phyloP scores from a whole-genome alignment of 2,329 filamentous ascomycete species.

The Colletotrichum brevisporum region DNA sequence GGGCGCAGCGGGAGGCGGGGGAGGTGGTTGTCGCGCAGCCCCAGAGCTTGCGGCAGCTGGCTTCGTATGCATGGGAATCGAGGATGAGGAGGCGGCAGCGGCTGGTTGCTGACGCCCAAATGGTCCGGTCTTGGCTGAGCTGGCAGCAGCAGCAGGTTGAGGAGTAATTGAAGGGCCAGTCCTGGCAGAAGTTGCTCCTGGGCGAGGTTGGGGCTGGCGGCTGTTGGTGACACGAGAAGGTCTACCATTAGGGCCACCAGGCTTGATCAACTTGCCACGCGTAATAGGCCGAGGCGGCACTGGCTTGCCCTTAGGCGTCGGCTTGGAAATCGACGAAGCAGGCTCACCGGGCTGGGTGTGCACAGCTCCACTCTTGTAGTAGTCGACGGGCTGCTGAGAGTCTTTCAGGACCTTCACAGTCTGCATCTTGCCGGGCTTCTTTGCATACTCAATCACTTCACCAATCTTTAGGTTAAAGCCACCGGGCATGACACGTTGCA shows the following conservation, averaged over 20 bases:
- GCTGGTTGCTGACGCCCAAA: conserved; percentile 39
- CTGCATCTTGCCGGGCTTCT: conserved; percentile 95
- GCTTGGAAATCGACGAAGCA: conserved; percentile 83
- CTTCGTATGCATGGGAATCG: conserved; percentile 39
- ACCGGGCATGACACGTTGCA: conserved; percentile 84
- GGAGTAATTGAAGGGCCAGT: conserved; percentile 43
- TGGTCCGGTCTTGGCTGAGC: conserved; percentile 44
- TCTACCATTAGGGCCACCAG: conserved; percentile 86
- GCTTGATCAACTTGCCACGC: conserved; percentile 91
- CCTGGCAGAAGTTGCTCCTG: conserved; percentile 50
- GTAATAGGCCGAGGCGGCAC: conserved; percentile 92
- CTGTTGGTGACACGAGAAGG: conserved; percentile 77
- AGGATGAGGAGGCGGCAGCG: conserved; percentile 40
- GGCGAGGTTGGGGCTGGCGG: conserved; percentile 61
- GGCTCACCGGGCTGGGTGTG: conserved; percentile 90
- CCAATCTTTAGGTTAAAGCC: conserved; percentile 86
- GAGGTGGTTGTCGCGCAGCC: conserved; percentile 60
- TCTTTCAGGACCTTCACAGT: conserved; percentile 93
- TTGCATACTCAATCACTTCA: conserved; percentile 94
- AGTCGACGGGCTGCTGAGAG: conserved; percentile 80
- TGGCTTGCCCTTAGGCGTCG: conserved; percentile 89
- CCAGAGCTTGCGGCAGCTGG: conserved; percentile 39
- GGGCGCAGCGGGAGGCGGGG: conserved; percentile 75
- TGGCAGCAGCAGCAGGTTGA: conserved; percentile 51
- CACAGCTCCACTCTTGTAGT: conserved; percentile 93